Base-by-base conservation (phyloP, 805 yeast genomes). In the Komagataella populi region DNA sequence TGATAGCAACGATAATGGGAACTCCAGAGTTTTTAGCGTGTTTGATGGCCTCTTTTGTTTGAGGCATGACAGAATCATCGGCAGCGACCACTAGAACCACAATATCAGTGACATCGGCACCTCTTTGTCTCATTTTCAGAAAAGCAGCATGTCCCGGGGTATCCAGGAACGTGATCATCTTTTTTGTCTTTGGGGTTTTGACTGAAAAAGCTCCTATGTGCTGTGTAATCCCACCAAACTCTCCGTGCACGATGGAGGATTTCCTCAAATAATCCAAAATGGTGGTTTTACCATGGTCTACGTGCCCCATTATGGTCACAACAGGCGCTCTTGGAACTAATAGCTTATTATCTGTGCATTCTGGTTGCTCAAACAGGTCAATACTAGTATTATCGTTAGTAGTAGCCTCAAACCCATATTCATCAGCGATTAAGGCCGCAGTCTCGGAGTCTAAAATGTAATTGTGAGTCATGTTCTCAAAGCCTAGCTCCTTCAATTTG, bases 121-220 rank as follows among this genome's bases (percentile, higher is more conserved):
- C 99, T 58, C 99, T 76, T 67, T 91, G 95, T 58, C 99, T 78
- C 96, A 93, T 89, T 60, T 89, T 89, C 56, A 93, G 70, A 62
- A 93, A 93, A 0, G 98, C 98, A 8, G 96, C 95, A 68, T 93
- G 99, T 0, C 99, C 99, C 0, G 99, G 99, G 0, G 99, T 93
- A 65, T 93, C 99, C 55, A 93, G 73, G 57, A 93, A 91, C 0
- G 98, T 91, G 56, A 93, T 87, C 46, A 70, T 70, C 63, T 83
- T 84, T 59, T 83, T 81, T 0, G 93, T 77, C 1, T 76, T 63
- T 0, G 93, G 90, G 0, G 96, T 78, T n/a, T 72, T 71, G 22
- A 91, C 93, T 14, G 91, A 83, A 59, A 93, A 93, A 0, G 99
- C 98, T 64, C 99, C 99, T 52, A 93, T 93, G 63, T 89, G 97